Evolutionary conservation across 2,329 filamentous ascomycete species (phyloP), one percentile per base, ranked within the genome.

Genomic region (Kalmusia sp.): DNA sequence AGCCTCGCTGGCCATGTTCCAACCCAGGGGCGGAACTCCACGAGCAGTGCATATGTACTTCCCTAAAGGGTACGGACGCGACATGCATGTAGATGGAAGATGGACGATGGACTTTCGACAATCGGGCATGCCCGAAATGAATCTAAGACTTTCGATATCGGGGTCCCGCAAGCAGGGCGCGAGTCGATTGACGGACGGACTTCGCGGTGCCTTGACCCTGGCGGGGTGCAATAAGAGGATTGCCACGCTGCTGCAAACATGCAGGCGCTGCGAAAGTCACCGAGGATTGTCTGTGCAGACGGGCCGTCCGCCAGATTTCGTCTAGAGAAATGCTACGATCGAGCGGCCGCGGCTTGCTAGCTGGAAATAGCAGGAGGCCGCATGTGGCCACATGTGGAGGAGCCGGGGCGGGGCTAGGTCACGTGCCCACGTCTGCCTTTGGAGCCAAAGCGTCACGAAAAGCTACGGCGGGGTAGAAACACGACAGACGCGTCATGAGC

Each of bases 91-190:
- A 33, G 40, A 28, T 39, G n/a, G n/a, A n/a, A n/a, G n/a, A n/a
- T n/a, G n/a, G n/a, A n/a, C n/a, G n/a, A n/a, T n/a, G n/a, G 49
- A 39, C 35, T 21, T 52, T 43, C 12, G 25, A 34, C 15, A 30
- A 28, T 44, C 40, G 48, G 48, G 22, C 27, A 46, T 27, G 43
- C 38, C 55, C 55, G 55, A 54, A 54, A 49, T 54, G 51, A 45
- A 22, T 35, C 51, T 49, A 46, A 57, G 43, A 57, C 55, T 44
- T 45, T 48, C 39, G 39, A 51, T 34, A 30, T 45, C 48, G 33
- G 48, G 31, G 30, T 11, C 31, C 14, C n/a, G 12, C 12, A 33
- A 31, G 39, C 47, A 43, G 38, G n/a, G 31, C 22, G 30, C 11
- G 9, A 43, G 17, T n/a, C 43, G 31, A 47, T 28, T n/a, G 22